Evolutionary conservation across 192 early-diverging fungal genomes (phyloP), one percentile per base, ranked within the genome.

Genomic region (Chytriomyces sp.): DNA sequence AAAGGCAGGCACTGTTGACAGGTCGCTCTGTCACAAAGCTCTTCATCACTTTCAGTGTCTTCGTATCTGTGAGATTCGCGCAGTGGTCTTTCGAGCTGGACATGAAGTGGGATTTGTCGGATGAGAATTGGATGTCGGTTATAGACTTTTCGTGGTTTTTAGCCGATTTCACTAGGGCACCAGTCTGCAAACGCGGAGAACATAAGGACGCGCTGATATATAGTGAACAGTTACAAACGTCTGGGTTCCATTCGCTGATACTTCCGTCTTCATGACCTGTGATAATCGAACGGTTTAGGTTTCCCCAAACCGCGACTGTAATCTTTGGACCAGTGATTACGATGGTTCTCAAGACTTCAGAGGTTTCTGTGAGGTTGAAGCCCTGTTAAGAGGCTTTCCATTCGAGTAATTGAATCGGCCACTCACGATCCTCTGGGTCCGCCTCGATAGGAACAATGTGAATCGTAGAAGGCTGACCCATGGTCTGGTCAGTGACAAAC

Each of bases 1-100:
- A 94, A 52, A 99, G 86, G 1, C 91, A 78, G 2, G 98, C 98
- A 28, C 94, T 91, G 85, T 98, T 99, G 65, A 98, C 86, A 14
- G 91, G 91, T 30, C 94, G 91, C 74, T 94, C 91, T 5, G 95
- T 91, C 53, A 82, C 78, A 78, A 89, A 99, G 56, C 81, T 84
- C 85, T 98, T 98, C 75, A 95, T 85, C 30, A 87, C 81, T 64
- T 89, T 85, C 39, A 99, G 84, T 17, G 92, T 92, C 68, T 89
- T 88, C 37, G 92, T 82, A 81, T 98, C 96, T 59, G 92, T 89
- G 72, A 99, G 87, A 73, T 93, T 88, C 33, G 94, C 88, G 2
- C 89, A 89, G 84, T 93, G 91, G 84, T 99, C 98, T 86, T 95
- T 96, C 72, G 94, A 95, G 33, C 93, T 85, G 33, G 96, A 96